Conservation (phyloP, 192 early-diverging fungal species). For the Lunasporangiospora selenospora region DNA sequence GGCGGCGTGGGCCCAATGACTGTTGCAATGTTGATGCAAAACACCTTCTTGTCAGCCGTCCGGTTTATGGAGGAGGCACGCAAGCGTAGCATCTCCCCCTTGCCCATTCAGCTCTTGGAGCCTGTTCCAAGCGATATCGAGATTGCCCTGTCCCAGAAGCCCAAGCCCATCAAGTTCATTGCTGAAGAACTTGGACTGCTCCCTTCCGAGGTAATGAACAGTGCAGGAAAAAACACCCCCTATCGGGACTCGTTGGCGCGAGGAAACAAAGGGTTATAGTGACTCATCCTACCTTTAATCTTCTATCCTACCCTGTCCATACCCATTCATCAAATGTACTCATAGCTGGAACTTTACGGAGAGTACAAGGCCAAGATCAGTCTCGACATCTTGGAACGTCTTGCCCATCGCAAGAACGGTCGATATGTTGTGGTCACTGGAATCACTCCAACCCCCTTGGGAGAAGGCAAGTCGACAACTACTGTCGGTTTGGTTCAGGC, state of each 20-base stretch:
- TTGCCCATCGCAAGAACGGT: conserved; percentile 81
- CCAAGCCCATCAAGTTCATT: conserved; percentile 82
- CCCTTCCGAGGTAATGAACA: conserved; percentile 56
- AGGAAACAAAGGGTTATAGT: no score
- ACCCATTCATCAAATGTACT: no score
- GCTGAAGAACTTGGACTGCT: conserved; percentile 87
- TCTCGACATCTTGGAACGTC: conserved; percentile 82
- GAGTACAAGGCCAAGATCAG: conserved; percentile 89
- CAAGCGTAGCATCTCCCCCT: conserved; percentile 55
- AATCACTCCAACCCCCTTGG: conserved; percentile 98
- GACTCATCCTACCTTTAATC: no score
- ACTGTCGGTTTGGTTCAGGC: conserved; percentile 95
- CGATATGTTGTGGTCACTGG: conserved; percentile 96
- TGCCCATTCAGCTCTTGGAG: conserved; percentile 66
- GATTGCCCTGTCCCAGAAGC: conserved; percentile 88
- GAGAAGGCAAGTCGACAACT: conserved; percentile 99
- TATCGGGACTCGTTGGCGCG: no score
- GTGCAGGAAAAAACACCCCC: no score
- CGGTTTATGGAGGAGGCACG: conserved; percentile 66
- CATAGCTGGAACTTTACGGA: conserved; percentile 90
- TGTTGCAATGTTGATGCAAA: conserved; percentile 96
- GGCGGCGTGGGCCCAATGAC: conserved; percentile 99
- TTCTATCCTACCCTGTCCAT: no score
- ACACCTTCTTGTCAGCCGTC: conserved; percentile 82
- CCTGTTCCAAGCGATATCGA: conserved; percentile 97